Base-by-base conservation (phyloP, 495 filamentous ascomycete species). In the Podospora comata region DNA sequence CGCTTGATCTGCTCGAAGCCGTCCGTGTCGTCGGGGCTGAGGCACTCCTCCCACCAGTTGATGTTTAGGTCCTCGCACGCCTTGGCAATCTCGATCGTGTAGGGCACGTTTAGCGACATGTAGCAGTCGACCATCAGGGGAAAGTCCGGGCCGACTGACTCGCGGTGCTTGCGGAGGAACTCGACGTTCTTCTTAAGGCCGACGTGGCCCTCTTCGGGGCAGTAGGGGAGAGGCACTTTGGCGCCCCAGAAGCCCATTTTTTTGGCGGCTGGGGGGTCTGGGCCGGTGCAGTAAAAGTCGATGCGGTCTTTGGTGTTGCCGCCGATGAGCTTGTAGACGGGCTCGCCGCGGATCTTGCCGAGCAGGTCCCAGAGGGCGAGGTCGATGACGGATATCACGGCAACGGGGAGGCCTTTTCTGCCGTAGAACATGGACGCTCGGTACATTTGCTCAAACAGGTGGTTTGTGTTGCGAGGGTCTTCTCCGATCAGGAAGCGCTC, bases 11-110 rank as follows among this genome's bases (percentile, higher is more conserved):
- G 87, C 60, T 88, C 89, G 72, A 94, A 94, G 62, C 93, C 93
- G 69, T 96, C 93, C 66, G 91, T 91, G 80, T 97, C 93, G 78
- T 97, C 93, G 3, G 93, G 93, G 34, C 86, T 89, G 58, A 97
- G 82, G 68, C 92, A 95, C 80, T 97, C 93, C 83, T 97, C 93
- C 92, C 92, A 97, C 93, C 93, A 97, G 81, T 96, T 90, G 76
- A 97, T 94, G 79, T 95, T 85, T 67, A 97, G 85, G 56, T 92
- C 88, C 65, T 89, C 79, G 64, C 89, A 90, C 60, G 90, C 90
- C 78, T 92, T 91, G 53, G 90, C 93, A 15, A 97, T 84, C 77
- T 96, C 89, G 69, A 97, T 96, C 0, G 91, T 96, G 79, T 97
- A 97, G 5, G 91, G 82, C 26, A 97, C 93, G 71, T 92, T 96